Conservation (phyloP, 768 basidiomycete genomes). For the Amyloporia xantha region DNA sequence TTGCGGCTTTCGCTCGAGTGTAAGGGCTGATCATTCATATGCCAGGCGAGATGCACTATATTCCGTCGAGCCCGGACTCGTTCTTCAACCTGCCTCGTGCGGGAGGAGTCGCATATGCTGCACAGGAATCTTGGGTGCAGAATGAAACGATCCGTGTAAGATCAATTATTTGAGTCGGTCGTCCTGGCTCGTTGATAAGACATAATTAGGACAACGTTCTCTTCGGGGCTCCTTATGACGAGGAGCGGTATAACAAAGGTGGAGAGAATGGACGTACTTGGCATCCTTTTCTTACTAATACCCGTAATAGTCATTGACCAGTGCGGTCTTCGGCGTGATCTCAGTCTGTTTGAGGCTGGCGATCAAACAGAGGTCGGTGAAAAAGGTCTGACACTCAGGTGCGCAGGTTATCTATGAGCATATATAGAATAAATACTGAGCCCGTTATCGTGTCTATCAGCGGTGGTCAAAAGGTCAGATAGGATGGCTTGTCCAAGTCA, state of each 20-base stretch:
- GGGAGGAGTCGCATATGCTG: conserved; percentile 70
- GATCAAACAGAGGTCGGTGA: conserved; percentile 36
- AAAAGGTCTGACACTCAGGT: conserved; percentile 33
- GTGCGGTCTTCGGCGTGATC: conserved; percentile 28
- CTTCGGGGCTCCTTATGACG: conserved; percentile 41
- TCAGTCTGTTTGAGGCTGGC: conserved; percentile 28
- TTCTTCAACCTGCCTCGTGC: conserved; percentile 68
- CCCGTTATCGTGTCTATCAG: conserved; percentile 8
- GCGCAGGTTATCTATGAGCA: not conserved
- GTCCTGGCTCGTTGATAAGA: not conserved
- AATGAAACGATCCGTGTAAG: conserved; percentile 67
- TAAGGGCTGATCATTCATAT: conserved; percentile 1
- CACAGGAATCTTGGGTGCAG: conserved; percentile 82
- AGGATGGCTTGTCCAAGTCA: conserved; percentile 29
- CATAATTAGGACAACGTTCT: conserved; percentile 42
- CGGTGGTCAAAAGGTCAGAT: conserved; percentile 43
- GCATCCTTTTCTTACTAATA: not conserved
- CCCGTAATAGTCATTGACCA: conserved; percentile 27
- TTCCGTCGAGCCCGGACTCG: conserved; percentile 43
- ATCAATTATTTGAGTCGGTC: not conserved
- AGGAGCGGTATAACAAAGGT: conserved; percentile 39
- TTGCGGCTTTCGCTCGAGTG: not conserved
- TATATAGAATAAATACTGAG: not conserved
- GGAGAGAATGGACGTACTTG: not conserved
- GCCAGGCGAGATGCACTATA: conserved; percentile 64